Evolutionary conservation across 2,329 filamentous ascomycete species (phyloP).

Genomic region (Claviceps sp.): DNA sequence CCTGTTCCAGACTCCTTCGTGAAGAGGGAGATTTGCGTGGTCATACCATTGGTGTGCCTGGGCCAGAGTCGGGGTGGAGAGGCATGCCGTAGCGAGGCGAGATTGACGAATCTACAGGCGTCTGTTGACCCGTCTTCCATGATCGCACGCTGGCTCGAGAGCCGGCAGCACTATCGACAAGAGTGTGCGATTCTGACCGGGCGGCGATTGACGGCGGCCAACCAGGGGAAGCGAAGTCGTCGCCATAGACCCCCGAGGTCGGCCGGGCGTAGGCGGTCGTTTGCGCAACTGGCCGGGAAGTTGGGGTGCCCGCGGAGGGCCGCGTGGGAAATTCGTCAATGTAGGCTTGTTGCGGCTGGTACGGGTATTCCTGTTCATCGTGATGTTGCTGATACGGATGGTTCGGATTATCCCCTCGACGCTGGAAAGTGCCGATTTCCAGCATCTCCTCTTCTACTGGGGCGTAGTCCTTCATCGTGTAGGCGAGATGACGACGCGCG

Average conservation of each 20-base stretch:
- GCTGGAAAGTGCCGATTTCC: conserved; percentile 18
- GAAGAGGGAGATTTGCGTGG: too few species aligned
- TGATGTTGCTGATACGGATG: conserved; percentile 2
- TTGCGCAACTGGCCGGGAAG: not conserved
- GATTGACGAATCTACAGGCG: conserved; percentile 6
- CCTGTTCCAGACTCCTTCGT: too few species aligned
- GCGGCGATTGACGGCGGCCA: conserved; percentile 10
- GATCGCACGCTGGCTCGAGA: conserved; percentile 13
- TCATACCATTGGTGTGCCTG: conserved; percentile 9
- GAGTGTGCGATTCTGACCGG: conserved; percentile 17
- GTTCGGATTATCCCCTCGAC: conserved; percentile 6
- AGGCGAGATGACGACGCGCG: not conserved
- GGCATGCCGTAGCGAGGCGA: conserved; percentile 7
- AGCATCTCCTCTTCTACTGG: conserved; percentile 22
- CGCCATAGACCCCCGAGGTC: conserved; percentile 1
- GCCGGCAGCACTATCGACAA: conserved; percentile 15
- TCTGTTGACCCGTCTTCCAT: conserved; percentile 10
- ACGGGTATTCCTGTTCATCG: conserved; percentile 14
- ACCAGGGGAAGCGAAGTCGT: conserved; percentile 6
- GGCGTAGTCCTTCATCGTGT: conserved; percentile 16
- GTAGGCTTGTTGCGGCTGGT: conserved; percentile 15
- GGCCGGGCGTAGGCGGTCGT: conserved; percentile 3
- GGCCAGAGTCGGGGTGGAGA: conserved; percentile 7
- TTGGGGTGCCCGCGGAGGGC: conserved; percentile 1
- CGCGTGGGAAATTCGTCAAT: conserved; percentile 5